Percentiles rank a stretch among this genome's conserved stretches.
These are phyloP conservation scores for Penicillium atrosanguineum DNA, from an alignment of 495 filamentous ascomycete genomes.

Conservation along the genomic window DNA sequence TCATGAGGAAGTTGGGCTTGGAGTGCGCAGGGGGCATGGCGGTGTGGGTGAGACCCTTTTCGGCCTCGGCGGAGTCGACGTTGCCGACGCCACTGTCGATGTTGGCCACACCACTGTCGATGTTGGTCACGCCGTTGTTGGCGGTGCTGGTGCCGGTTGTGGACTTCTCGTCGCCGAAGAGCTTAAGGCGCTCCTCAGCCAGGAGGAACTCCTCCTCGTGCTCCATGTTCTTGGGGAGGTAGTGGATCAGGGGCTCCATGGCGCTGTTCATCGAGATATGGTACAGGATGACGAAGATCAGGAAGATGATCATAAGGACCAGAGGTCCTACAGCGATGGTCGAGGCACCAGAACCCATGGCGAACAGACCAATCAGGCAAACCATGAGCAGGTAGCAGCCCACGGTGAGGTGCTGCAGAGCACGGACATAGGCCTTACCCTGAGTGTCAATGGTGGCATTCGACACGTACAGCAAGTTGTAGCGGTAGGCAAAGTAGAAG, in stretches of 20 bases:
- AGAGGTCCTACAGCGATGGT: conserved; percentile 66
- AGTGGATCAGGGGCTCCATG: conserved; percentile 75
- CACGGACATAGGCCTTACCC: conserved; percentile 80
- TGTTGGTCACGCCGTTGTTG: conserved; percentile 22
- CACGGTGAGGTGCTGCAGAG: conserved; percentile 86
- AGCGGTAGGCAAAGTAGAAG: conserved; percentile 92
- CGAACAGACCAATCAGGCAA: conserved; percentile 90
- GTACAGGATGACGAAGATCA: conserved; percentile 78
- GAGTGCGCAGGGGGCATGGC: conserved; percentile 32
- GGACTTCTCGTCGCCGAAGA: conserved; percentile 24
- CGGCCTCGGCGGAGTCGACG: conserved; percentile 35
- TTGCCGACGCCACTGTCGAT: conserved; percentile 29
- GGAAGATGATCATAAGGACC: conserved; percentile 77
- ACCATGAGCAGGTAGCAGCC: conserved; percentile 83
- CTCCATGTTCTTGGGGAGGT: conserved; percentile 67
- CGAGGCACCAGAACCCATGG: conserved; percentile 58
- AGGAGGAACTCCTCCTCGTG: conserved; percentile 65
- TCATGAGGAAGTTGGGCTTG: conserved; percentile 57
- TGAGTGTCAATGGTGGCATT: conserved; percentile 86
- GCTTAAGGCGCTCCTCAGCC: conserved; percentile 40
- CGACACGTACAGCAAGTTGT: conserved; percentile 91
- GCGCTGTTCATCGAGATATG: conserved; percentile 78
- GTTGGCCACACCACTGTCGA: conserved; percentile 31
- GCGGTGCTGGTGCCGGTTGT: conserved; percentile 20
- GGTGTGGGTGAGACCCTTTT: conserved; percentile 32